These are phyloP conservation scores for Bolboschoenoplectus hybrid DNA, from an alignment of 202 grass and related monocot genomes.

Conservation along the genomic window DNA sequence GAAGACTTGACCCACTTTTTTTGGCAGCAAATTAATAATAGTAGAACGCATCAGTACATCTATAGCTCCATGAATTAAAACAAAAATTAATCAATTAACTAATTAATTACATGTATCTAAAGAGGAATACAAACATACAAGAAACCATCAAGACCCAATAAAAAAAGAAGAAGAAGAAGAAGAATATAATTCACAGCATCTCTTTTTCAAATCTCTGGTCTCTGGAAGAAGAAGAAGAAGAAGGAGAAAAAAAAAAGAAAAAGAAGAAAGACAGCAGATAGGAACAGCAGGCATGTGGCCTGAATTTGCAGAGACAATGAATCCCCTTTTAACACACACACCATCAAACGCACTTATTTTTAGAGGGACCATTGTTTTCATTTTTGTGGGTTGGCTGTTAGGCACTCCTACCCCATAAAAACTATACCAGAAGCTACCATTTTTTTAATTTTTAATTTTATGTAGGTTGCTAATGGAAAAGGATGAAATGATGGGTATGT, in stretches of 20 bases:
- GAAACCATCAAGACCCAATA: no score
- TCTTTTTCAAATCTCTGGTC: no score
- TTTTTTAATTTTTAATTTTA: background rate
- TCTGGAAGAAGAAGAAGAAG: no score
- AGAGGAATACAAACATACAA: no score
- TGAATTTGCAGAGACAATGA: constrained; percentile 25
- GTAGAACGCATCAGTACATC: no score
- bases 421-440: constrained; percentile 8
- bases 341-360: constrained; percentile 17
- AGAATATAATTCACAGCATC: no score
- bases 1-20: no score
- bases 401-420: constrained; percentile 29
- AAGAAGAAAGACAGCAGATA: background rate
- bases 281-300: constrained; percentile 11
- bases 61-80: no score
- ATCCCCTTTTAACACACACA: background rate
- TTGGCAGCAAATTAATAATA: no score
- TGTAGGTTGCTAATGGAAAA: background rate
- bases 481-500: background rate
- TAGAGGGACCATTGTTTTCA: background rate
- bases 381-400: constrained; percentile 21
- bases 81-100: no score
- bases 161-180: no score
- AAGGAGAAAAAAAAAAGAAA: background rate
- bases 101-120: no score